Conservation (phyloP, 495 filamentous ascomycete species). For the Mytilinidion resinicola region DNA sequence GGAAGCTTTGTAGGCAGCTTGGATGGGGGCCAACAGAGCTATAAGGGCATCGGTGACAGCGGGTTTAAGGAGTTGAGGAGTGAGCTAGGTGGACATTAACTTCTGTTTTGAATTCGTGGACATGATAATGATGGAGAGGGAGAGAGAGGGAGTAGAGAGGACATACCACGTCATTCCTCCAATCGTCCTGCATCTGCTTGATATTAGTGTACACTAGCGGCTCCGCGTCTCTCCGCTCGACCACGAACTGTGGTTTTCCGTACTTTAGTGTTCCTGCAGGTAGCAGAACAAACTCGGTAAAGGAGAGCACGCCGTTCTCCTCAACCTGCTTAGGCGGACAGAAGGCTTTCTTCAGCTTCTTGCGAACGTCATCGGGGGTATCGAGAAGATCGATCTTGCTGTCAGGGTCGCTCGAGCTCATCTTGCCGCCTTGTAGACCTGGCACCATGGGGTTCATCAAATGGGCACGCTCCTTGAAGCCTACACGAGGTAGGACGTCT, state of each 20-base stretch:
- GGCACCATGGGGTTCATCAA: slow-evolving; percentile 88
- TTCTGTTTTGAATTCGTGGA: background rate
- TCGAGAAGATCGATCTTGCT: slow-evolving; percentile 93
- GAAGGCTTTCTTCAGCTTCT: slow-evolving; percentile 79
- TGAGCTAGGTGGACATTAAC: slow-evolving; percentile 49
- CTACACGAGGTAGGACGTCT: slow-evolving; percentile 64
- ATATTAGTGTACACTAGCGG: slow-evolving; percentile 71
- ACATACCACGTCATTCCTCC: slow-evolving; percentile 69
- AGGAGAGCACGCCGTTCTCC: slow-evolving; percentile 75
- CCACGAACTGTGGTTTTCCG: slow-evolving; percentile 51
- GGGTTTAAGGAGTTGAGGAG: slow-evolving; percentile 76
- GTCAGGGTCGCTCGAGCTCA: slow-evolving; percentile 54
- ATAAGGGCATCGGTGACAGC: slow-evolving; percentile 65
- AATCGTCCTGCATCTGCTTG: slow-evolving; percentile 67
- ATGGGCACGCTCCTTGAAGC: slow-evolving; percentile 72
- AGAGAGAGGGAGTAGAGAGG: too few relatives aligned
- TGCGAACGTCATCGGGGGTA: slow-evolving; percentile 56
- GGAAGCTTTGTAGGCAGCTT: slow-evolving; percentile 58
- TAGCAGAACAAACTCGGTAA: slow-evolving; percentile 79
- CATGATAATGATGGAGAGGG: background rate
- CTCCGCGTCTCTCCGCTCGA: slow-evolving; percentile 54
- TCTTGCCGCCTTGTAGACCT: slow-evolving; percentile 73
- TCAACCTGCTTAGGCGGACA: slow-evolving; percentile 69
- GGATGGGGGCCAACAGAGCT: slow-evolving; percentile 67
- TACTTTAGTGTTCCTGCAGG: slow-evolving; percentile 55